Evolutionary conservation across 768 basidiomycete genomes (phyloP).

Genomic region (Suillus subaureus): DNA sequence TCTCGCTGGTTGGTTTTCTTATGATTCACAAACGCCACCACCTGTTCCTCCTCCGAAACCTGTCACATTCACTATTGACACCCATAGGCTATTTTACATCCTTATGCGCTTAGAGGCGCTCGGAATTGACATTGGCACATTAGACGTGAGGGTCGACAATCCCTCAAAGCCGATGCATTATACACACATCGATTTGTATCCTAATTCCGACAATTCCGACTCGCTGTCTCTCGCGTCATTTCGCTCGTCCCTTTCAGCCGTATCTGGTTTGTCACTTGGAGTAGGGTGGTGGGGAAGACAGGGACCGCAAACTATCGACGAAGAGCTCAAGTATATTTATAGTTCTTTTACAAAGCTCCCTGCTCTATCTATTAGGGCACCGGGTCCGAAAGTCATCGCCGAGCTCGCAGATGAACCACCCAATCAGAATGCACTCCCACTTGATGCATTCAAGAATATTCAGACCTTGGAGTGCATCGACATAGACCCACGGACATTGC

Average conservation of each 20-base stretch:
- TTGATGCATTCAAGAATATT: slow-evolving; percentile 85
- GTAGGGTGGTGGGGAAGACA: slow-evolving; percentile 70
- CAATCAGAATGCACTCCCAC: slow-evolving; percentile 73
- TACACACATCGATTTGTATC: slow-evolving; percentile 51
- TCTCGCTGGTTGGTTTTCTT: slow-evolving; percentile 61
- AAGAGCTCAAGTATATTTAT: slow-evolving; percentile 83
- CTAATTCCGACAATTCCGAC: slow-evolving; percentile 64
- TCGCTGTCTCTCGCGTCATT: slow-evolving; percentile 74
- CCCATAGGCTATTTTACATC: slow-evolving; percentile 85
- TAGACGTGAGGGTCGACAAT: slow-evolving; percentile 74
- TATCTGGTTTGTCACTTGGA: slow-evolving; percentile 76
- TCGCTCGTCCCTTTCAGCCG: slow-evolving; percentile 73
- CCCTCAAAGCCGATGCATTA: slow-evolving; percentile 81
- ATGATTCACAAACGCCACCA: slow-evolving; percentile 28
- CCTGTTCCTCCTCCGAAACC: slow-evolving; percentile 49
- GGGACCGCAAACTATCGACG: slow-evolving; percentile 60
- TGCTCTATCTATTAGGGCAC: slow-evolving; percentile 67
- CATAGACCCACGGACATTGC: slow-evolving; percentile 77
- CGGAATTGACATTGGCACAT: slow-evolving; percentile 73
- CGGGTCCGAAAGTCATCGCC: slow-evolving; percentile 62
- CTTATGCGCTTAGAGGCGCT: slow-evolving; percentile 85
- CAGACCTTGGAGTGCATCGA: slow-evolving; percentile 74
- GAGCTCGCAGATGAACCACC: slow-evolving; percentile 73
- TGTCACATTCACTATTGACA: slow-evolving; percentile 68
- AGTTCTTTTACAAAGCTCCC: slow-evolving; percentile 91